Percentiles rank a stretch among this genome's conserved stretches.
These are phyloP conservation scores for Albugo laibachii DNA, from an alignment of 352 stramenopile species.

Conservation along the genomic window DNA sequence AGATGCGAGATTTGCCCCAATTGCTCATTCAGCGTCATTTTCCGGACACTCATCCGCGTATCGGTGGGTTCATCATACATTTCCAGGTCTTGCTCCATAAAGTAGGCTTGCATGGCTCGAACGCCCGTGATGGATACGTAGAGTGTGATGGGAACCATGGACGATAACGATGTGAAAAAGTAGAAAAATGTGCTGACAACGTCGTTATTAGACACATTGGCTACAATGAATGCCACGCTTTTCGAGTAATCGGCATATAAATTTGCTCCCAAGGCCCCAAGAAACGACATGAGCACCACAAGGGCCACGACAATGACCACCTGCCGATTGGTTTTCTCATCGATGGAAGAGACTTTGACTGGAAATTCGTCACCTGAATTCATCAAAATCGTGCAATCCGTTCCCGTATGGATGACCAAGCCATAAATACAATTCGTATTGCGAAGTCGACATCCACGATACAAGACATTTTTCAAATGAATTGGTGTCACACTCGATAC, in stretches of 20 bases:
- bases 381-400: slow-evolving; percentile 87
- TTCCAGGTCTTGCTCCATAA: slow-evolving; percentile 67
- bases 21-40: slow-evolving; percentile 78
- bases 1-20: slow-evolving; percentile 92
- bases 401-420: slow-evolving; percentile 84
- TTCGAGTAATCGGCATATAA: slow-evolving; percentile 23
- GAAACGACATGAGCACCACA: slow-evolving; percentile 42
- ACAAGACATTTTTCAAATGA: slow-evolving; percentile 76
- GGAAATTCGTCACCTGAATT: slow-evolving; percentile 67
- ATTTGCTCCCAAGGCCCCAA: slow-evolving; percentile 36
- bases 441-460: slow-evolving; percentile 76
- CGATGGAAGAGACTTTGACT: slow-evolving; percentile 66
- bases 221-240: slow-evolving; percentile 7
- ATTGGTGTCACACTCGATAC: slow-evolving; percentile 16
- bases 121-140: slow-evolving; percentile 81
- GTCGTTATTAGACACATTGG: slow-evolving; percentile 3
- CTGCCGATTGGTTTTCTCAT: slow-evolving; percentile 75
- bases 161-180: slow-evolving; percentile 65
- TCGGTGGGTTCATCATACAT: slow-evolving; percentile 70
- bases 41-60: slow-evolving; percentile 51
- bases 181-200: slow-evolving; percentile 59
- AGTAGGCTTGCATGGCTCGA: slow-evolving; percentile 74
- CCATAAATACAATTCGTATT: slow-evolving; percentile 81
- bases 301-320: slow-evolving; percentile 63
- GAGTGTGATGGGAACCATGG: slow-evolving; percentile 76